phyloP scores from a whole-genome alignment of 306 rosid genomes.

The Rosa multiflora region DNA sequence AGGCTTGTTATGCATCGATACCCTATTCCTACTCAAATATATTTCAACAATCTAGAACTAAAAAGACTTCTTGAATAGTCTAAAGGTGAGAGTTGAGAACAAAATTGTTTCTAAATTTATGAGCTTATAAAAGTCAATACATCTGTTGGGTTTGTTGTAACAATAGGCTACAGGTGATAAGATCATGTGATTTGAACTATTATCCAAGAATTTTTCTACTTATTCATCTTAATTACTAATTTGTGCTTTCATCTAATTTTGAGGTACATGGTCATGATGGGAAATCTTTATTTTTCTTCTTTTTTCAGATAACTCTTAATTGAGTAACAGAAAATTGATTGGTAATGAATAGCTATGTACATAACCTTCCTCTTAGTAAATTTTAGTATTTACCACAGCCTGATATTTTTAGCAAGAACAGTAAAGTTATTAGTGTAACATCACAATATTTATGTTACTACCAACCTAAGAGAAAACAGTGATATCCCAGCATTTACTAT shows the following conservation, averaged over 20 bases:
- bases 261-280: background rate
- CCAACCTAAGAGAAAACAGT: background rate
- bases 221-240: background rate
- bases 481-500: background rate
- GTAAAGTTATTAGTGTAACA: background rate
- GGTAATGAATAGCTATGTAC: background rate
- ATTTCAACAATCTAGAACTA: background rate
- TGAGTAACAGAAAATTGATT: background rate
- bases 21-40: background rate
- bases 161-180: background rate
- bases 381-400: background rate
- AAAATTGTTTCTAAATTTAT: background rate
- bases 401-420: background rate
- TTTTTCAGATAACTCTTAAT: background rate
- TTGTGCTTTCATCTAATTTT: background rate
- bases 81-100: conserved; percentile 2
- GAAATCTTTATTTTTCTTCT: background rate
- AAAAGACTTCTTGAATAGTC: background rate
- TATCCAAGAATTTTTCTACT: background rate
- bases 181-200: background rate
- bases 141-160: conserved; percentile 1
- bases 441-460: background rate
- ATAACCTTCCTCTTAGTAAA: background rate
- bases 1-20: too few relatives aligned
- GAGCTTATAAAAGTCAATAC: background rate